Evolutionary conservation across 129 eudicot species (phyloP), one percentile per base, ranked within the genome.

Genomic region (Centaurea solstitialis): DNA sequence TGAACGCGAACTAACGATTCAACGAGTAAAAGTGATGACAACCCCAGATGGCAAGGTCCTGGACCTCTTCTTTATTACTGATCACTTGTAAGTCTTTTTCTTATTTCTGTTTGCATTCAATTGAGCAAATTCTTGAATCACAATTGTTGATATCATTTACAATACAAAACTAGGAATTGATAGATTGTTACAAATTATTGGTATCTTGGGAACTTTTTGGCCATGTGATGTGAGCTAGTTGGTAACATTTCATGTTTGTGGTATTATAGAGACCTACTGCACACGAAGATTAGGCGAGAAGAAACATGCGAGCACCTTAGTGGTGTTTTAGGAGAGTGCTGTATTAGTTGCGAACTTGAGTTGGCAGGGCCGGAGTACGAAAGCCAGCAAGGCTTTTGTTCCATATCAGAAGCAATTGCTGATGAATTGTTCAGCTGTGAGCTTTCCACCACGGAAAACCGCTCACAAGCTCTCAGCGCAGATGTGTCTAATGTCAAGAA

Each of bases 41-140:
- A 93, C 92, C 72, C 98, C 98, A 37, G 98, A 93, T 80, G 94
- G 87, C 62, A 89, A 85, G 84, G 94, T 89, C 73, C 74, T 93
- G 70, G 98, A 93, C 70, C 91, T 93, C 71, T 89, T 93, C 93
- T 93, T 93, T 71, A 84, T 93, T 37, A 91, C 89, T 0, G 98
- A 93, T 87, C 73, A 57, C 86, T 72, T 86, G 98, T 93, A 76
- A 89, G 96, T 85, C 30, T 53, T 53, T 70, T 33, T 1, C 4
- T 17, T 39, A 11, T 11, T 20, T 39, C 35, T 76, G 1, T 6
- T 23, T 8, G 68, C 33, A 24, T 28, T 11, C 7, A 47, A 26
- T 53, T 53, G 20, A 53, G 17, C 13, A 53, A 15, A 13, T 53
- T 53, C 18, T 12, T 17, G 62, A 17, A 53, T 17, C n/a, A 13